Percentiles rank a stretch among this genome's conserved stretches.
Conservation (phyloP, 208 protist genomes). For the Acanthamoeba lenticulata region DNA sequence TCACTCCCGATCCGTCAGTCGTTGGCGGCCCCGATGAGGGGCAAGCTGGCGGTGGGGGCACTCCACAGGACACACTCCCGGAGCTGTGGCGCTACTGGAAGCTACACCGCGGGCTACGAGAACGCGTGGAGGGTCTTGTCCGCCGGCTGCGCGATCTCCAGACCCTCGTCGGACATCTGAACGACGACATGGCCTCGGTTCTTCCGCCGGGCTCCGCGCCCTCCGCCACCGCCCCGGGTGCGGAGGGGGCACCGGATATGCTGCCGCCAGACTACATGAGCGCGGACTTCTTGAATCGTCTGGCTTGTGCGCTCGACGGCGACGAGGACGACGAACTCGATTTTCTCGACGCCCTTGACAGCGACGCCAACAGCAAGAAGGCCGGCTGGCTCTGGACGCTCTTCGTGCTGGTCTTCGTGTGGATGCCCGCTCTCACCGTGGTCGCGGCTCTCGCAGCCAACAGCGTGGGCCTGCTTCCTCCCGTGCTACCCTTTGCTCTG, state of each 20-base stretch:
- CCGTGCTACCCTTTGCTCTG: not conserved
- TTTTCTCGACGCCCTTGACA: not conserved
- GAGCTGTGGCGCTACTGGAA: conserved; percentile 18
- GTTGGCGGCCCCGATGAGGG: no score
- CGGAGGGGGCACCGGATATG: not conserved
- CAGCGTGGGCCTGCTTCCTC: not conserved
- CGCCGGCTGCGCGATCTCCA: not conserved
- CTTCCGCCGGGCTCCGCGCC: not conserved
- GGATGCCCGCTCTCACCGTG: not conserved
- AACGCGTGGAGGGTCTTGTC: not conserved
- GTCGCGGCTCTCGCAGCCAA: not conserved
- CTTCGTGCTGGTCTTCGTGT: not conserved
- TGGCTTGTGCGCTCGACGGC: not conserved
- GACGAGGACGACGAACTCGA: not conserved
- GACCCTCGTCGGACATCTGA: not conserved
- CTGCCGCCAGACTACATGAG: not conserved
- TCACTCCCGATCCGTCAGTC: not conserved
- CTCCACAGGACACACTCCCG: not conserved
- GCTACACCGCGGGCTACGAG: not conserved
- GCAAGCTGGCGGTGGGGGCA: no score
- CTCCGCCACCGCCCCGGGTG: not conserved
- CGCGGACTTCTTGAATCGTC: not conserved
- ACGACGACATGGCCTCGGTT: not conserved
- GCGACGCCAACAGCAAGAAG: not conserved
- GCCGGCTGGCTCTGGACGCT: not conserved